These are phyloP conservation scores for Venturiaceae sp. DNA, from an alignment of 2,329 filamentous ascomycete genomes.

Conservation along the genomic window DNA sequence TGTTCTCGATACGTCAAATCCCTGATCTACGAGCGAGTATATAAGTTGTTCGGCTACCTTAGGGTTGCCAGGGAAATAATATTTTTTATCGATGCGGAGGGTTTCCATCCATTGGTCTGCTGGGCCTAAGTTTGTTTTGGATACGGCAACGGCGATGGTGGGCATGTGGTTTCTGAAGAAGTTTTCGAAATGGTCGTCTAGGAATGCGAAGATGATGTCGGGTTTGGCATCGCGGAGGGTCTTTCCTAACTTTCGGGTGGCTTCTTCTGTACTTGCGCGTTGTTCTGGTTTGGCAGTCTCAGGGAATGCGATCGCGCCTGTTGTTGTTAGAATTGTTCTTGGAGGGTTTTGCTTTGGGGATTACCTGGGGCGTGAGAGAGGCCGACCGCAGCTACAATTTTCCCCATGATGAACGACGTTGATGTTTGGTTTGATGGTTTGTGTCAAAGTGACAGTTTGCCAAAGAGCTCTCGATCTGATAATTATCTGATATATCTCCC, in stretches of 20 bases:
- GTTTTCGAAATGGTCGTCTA: conserved; percentile 22
- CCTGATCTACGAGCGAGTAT: conserved; percentile 16
- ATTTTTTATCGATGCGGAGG: no score
- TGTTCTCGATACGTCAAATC: conserved; percentile 17
- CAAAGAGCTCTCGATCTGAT: no score
- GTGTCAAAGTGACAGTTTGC: no score
- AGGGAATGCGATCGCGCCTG: conserved; percentile 19
- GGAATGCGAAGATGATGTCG: conserved; percentile 21
- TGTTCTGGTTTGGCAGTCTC: conserved; percentile 18
- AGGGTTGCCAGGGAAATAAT: no score
- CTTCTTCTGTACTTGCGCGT: conserved; percentile 16
- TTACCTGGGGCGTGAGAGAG: no score
- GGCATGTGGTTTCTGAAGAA: conserved; percentile 21
- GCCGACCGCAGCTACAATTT: no score
- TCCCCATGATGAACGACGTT: no score
- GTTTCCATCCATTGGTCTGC: conserved; percentile 22
- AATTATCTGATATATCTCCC: no score
- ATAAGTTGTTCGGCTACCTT: no score
- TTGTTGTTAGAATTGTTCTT: no score
- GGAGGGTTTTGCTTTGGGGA: no score
- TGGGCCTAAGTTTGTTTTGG: conserved; percentile 17
- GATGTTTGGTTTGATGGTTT: no score
- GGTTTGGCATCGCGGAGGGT: conserved; percentile 18
- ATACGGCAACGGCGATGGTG: conserved; percentile 17
- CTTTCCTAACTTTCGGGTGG: conserved; percentile 17